Conservation (phyloP, 441 rosid genomes). For the Populus hybrid region DNA sequence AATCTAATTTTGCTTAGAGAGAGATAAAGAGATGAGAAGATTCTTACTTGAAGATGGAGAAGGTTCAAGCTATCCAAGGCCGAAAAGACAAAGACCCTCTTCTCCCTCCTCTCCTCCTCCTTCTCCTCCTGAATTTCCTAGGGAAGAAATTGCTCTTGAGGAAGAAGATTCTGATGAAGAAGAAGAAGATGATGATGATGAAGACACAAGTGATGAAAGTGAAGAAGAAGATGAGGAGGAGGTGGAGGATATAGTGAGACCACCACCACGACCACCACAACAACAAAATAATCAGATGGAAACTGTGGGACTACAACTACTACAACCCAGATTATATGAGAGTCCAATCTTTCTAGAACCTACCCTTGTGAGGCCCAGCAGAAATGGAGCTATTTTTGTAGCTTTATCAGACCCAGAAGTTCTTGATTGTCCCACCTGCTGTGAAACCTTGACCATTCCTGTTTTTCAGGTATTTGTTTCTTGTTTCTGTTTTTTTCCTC, state of each 20-base stretch:
- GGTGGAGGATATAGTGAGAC: not conserved
- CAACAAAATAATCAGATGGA: not conserved
- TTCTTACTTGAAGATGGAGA: not conserved
- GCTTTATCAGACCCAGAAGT: constrained; percentile 49
- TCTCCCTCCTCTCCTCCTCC: no score
- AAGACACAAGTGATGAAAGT: no score
- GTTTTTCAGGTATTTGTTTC: constrained; percentile 47
- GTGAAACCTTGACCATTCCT: constrained; percentile 39
- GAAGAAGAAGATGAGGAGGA: not conserved
- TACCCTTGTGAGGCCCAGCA: constrained; percentile 2
- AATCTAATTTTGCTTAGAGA: no score
- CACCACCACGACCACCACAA: not conserved
- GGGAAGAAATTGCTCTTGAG: no score
- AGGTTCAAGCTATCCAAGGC: not conserved
- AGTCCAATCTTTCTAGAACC: not conserved
- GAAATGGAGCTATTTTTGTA: constrained; percentile 23
- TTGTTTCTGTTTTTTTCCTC: not conserved
- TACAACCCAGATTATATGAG: not conserved
- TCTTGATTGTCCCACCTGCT: constrained; percentile 56
- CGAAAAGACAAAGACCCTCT: not conserved
- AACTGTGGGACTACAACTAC: not conserved
- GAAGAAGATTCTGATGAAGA: no score
- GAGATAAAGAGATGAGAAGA: no score
- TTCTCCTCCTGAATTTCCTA: no score
- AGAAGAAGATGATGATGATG: no score